A percentile compares a stretch with the other conserved stretches of the same genome.
Conservation (phyloP, 768 basidiomycete species). For the Trametes elegans region DNA sequence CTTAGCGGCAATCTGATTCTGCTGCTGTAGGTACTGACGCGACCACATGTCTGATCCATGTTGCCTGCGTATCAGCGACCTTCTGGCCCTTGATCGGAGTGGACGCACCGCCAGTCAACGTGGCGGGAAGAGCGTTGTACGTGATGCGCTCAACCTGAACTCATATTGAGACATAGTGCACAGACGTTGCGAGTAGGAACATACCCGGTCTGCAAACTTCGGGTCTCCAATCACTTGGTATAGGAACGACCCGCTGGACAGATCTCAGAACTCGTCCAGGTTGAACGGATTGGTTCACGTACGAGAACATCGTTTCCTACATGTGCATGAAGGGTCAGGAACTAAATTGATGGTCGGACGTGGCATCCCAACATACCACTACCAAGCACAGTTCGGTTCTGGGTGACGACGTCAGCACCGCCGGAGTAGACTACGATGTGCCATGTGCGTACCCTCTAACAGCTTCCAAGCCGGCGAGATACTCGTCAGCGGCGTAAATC, state of each 20-base stretch:
- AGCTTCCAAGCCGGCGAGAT: slow-evolving; percentile 55
- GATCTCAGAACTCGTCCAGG: not conserved
- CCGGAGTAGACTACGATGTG: no score
- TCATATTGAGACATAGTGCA: not conserved
- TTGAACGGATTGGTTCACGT: slow-evolving; percentile 22
- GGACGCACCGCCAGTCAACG: slow-evolving; percentile 42
- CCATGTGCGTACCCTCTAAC: slow-evolving; percentile 42
- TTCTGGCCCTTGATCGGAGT: not conserved
- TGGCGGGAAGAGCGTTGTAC: slow-evolving; percentile 51
- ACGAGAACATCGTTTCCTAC: slow-evolving; percentile 63
- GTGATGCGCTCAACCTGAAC: slow-evolving; percentile 45
- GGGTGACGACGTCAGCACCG: no score
- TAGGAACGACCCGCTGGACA: slow-evolving; percentile 46
- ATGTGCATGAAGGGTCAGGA: not conserved
- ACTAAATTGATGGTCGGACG: not conserved
- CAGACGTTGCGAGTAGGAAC: no score
- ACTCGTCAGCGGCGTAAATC: slow-evolving; percentile 56
- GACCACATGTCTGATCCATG: slow-evolving; percentile 59
- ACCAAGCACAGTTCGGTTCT: slow-evolving; percentile 56
- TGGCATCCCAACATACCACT: slow-evolving; percentile 36
- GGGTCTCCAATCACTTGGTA: slow-evolving; percentile 56
- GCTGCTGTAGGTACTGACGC: slow-evolving; percentile 56
- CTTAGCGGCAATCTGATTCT: slow-evolving; percentile 54
- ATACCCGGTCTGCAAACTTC: slow-evolving; percentile 47
- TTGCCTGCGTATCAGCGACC: not conserved